Evolutionary conservation across 2,329 filamentous ascomycete genomes (phyloP).

Genomic region (Clonostachys sp.): DNA sequence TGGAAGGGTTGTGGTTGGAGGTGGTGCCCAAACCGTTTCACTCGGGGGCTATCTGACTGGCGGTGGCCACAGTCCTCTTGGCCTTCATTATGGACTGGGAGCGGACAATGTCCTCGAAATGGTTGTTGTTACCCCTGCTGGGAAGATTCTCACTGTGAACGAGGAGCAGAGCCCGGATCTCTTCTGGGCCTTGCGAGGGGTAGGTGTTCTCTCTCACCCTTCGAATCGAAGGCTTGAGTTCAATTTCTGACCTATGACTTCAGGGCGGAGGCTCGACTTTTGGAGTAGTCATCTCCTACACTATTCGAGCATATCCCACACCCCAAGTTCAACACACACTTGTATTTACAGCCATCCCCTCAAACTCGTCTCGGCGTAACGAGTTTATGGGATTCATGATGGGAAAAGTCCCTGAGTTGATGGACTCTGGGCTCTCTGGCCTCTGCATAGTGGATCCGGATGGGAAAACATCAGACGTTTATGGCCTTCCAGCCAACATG

Average conservation of each 20-base stretch:
- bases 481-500: constrained; percentile 19
- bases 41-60: constrained; percentile 58
- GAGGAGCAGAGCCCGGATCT: constrained; percentile 50
- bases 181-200: constrained; percentile 60
- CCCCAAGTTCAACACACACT: constrained; percentile 19
- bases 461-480: constrained; percentile 22
- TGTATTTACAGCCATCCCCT: constrained; percentile 12
- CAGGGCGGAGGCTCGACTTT: constrained; percentile 57
- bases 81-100: constrained; percentile 49
- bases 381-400: constrained; percentile 42
- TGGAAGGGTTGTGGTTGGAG: constrained; percentile 47
- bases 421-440: constrained; percentile 45
- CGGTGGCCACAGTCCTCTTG: constrained; percentile 53
- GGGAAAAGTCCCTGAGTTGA: constrained; percentile 37
- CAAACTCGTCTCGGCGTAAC: constrained; percentile 31
- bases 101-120: constrained; percentile 58
- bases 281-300: constrained; percentile 54
- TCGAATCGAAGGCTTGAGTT: not conserved
- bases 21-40: constrained; percentile 49
- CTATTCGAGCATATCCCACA: constrained; percentile 44
- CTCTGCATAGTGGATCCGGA: constrained; percentile 42
- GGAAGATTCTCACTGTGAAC: constrained; percentile 44
- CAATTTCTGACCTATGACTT: not conserved
- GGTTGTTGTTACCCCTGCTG: constrained; percentile 48
- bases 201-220: constrained; percentile 19